Evolutionary conservation across 1,284 basidiomycete genomes (phyloP).

Genomic region (Caloboletus firmus): DNA sequence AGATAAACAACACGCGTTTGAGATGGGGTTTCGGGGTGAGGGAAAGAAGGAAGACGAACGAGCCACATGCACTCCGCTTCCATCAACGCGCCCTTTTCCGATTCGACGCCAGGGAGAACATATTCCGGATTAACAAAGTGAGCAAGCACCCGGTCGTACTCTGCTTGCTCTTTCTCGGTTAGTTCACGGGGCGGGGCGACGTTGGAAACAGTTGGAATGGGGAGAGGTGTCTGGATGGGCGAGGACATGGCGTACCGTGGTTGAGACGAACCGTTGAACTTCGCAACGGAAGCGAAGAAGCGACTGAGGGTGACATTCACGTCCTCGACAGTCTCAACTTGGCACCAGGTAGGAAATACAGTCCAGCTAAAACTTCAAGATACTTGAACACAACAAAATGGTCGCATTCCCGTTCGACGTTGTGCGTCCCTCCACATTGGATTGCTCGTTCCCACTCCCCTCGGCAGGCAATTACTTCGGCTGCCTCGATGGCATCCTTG

Average conservation of each 20-base stretch:
- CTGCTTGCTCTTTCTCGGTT: slow-evolving; percentile 47
- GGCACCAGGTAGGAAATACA: not conserved
- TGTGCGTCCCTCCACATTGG: too few species aligned
- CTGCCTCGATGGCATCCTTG: too few species aligned
- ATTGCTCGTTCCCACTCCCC: too few species aligned
- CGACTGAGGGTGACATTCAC: not conserved
- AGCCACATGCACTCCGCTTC: slow-evolving; percentile 78
- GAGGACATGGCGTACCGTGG: slow-evolving; percentile 6
- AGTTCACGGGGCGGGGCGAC: slow-evolving; percentile 40
- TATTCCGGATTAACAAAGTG: slow-evolving; percentile 60
- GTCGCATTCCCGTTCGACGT: too few species aligned
- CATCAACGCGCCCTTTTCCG: slow-evolving; percentile 47
- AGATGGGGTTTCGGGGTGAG: not conserved
- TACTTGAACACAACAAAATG: not conserved
- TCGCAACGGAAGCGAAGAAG: not conserved
- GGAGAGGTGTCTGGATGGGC: slow-evolving; percentile 25
- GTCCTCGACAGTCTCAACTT: not conserved
- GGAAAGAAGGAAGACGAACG: slow-evolving; percentile 36
- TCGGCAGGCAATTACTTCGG: too few species aligned
- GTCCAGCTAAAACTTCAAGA: not conserved
- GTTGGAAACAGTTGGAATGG: slow-evolving; percentile 30
- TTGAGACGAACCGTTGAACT: not conserved
- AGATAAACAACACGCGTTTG: not conserved
- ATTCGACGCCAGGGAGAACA: slow-evolving; percentile 45
- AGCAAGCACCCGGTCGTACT: slow-evolving; percentile 55